Percentiles rank a stretch among this genome's conserved stretches.
Conservation (phyloP, 2,329 filamentous ascomycete species). For the Fonsecaea erecta region DNA sequence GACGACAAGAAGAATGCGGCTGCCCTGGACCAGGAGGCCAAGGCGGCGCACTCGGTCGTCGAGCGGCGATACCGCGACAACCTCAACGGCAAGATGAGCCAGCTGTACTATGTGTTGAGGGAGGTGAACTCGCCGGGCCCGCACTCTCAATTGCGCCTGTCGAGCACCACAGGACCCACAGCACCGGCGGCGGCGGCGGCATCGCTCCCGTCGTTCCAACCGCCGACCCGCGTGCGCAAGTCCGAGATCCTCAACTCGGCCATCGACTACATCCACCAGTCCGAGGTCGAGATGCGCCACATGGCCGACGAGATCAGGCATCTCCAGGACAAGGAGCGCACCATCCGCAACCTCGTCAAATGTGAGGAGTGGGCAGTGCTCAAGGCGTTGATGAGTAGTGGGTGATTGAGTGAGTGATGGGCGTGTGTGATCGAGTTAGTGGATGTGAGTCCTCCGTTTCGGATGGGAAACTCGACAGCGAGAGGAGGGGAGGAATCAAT, state of each 20-base stretch:
- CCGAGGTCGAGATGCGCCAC: constrained; percentile 33
- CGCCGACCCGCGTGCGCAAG: constrained; percentile 31
- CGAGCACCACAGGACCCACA: constrained; percentile 3
- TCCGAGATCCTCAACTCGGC: constrained; percentile 36
- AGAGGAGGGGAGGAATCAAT: too few species aligned
- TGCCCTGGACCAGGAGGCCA: constrained; percentile 23
- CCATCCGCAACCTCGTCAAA: constrained; percentile 32
- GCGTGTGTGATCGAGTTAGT: too few species aligned
- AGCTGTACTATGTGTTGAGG: constrained; percentile 30
- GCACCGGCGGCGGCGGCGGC: neutral
- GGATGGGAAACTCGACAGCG: too few species aligned
- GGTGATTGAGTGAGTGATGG: too few species aligned
- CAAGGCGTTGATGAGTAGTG: neutral
- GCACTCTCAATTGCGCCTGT: constrained; percentile 6
- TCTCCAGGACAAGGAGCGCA: constrained; percentile 29
- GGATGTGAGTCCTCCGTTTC: too few species aligned
- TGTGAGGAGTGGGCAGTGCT: constrained; percentile 33
- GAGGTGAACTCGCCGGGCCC: constrained; percentile 22
- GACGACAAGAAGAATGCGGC: constrained; percentile 23
- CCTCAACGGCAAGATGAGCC: constrained; percentile 36
- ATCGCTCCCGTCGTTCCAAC: constrained; percentile 8
- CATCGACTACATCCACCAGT: constrained; percentile 36
- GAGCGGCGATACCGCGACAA: constrained; percentile 36
- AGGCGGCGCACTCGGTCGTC: constrained; percentile 35
- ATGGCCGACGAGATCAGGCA: constrained; percentile 36